Conservation (phyloP, 2,329 filamentous ascomycete species). For the Helotiales sp. region DNA sequence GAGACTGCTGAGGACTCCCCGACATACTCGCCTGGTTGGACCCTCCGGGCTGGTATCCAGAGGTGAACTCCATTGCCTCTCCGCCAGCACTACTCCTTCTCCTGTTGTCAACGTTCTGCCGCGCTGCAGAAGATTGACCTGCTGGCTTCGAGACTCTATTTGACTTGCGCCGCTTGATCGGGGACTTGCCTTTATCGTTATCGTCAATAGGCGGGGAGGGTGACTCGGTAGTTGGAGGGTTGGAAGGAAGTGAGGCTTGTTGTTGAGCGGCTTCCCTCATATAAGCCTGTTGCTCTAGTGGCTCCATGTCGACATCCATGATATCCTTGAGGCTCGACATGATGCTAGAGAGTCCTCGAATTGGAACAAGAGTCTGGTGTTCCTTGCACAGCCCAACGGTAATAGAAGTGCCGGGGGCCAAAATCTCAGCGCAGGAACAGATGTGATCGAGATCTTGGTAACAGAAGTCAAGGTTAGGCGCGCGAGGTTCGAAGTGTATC, state of each 20-base stretch:
- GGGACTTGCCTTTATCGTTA: slow-evolving; percentile 24
- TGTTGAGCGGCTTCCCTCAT: slow-evolving; percentile 32
- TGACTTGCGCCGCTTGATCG: slow-evolving; percentile 30
- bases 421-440: slow-evolving; percentile 28
- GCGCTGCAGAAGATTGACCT: slow-evolving; percentile 18
- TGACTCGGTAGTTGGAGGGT: slow-evolving; percentile 23
- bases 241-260: slow-evolving; percentile 27
- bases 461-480: slow-evolving; percentile 18
- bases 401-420: slow-evolving; percentile 30
- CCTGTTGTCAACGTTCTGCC: slow-evolving; percentile 21
- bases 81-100: slow-evolving; percentile 26
- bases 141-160: slow-evolving; percentile 28
- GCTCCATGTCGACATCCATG: slow-evolving; percentile 39
- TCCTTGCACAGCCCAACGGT: slow-evolving; percentile 34
- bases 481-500: slow-evolving; percentile 16
- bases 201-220: slow-evolving; percentile 25
- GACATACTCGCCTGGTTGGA: slow-evolving; percentile 27
- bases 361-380: slow-evolving; percentile 27
- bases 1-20: slow-evolving; percentile 27
- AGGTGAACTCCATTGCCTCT: slow-evolving; percentile 30
- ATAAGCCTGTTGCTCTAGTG: slow-evolving; percentile 36
- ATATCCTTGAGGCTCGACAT: slow-evolving; percentile 39
- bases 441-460: slow-evolving; percentile 26
- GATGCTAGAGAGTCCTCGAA: slow-evolving; percentile 27
- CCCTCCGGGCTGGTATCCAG: slow-evolving; percentile 23